Evolutionary conservation across 2,329 filamentous ascomycete species (phyloP), one percentile per base, ranked within the genome.

Genomic region (Talaromyces sp.): DNA sequence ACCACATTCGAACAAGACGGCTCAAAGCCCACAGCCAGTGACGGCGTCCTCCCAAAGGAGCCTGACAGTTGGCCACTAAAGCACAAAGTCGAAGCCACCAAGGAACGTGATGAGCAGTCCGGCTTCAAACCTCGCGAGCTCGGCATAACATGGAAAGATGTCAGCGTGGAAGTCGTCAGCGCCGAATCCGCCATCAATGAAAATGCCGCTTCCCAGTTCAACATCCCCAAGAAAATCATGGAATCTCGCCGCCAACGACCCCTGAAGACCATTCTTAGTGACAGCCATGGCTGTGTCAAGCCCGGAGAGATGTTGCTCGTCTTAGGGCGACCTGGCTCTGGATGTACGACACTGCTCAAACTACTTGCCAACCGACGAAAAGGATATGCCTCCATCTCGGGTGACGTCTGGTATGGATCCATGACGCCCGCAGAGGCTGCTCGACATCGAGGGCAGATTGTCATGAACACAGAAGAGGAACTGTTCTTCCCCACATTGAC

Each of bases 251-350:
- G 76, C 50, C 86, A 84, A 66, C 81, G 83, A 0, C 84, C 87
- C 0, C 72, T 88, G 21, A 84, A 83, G 64, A 87, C 52, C 0
- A 86, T 91, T 52, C 74, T 91, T 24, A 81, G 88, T 58, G 80
- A 84, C 66, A 84, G 82, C 60, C 83, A 86, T 69, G 88, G 88
- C 11, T 89, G 86, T 65, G 84, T 91, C 56, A 86, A 87, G 70
- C 87, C 88, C 0, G 89, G 87, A 21, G 87, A 90, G 72, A 89
- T 90, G 88, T 73, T 89, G 1, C 75, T 90, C 0, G 87, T 90
- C 0, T 77, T 90, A 0, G 88, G 88, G 3, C 80, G 87, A 0
- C 88, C 88, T 0, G 88, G 87, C 81, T 72, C 86, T 2, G 88
- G 88, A 35, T 91, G 89, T 70, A 89, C 88, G 0, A 89, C 88